Evolutionary conservation across 805 yeast species (phyloP).

Genomic region (Candida wancherniae): DNA sequence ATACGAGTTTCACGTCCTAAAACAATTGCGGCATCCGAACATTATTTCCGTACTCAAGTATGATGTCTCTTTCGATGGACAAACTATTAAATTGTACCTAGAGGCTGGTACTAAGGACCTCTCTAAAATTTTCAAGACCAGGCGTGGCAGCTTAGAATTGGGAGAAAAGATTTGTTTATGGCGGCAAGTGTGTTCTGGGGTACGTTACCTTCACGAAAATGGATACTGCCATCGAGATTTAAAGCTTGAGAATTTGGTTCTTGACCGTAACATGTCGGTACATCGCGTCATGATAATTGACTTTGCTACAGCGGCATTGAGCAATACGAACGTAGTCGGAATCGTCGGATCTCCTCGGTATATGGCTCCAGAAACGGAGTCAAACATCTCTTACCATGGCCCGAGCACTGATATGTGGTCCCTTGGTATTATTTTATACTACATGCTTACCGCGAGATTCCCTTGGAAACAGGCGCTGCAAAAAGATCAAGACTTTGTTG

Average conservation of each 20-base stretch:
- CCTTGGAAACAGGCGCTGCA: constrained; percentile 47
- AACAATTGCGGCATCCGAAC: constrained; percentile 25
- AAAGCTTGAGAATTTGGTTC: constrained; percentile 43
- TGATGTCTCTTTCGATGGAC: constrained; percentile 19
- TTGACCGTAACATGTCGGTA: constrained; percentile 22
- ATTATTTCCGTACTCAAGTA: constrained; percentile 32
- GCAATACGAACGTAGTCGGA: constrained; percentile 29
- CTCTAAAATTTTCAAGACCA: constrained; percentile 9
- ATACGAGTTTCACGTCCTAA: constrained; percentile 33
- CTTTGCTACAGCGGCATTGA: constrained; percentile 26
- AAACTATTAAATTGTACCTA: constrained; percentile 23
- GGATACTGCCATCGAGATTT: constrained; percentile 47
- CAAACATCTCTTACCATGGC: constrained; percentile 36
- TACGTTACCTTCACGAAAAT: constrained; percentile 34
- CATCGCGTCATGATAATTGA: constrained; percentile 45
- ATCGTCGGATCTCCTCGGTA: constrained; percentile 44
- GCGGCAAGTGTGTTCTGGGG: constrained; percentile 38
- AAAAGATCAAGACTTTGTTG: constrained; percentile 22
- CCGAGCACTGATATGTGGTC: constrained; percentile 47
- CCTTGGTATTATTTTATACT: constrained; percentile 40
- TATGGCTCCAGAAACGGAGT: constrained; percentile 46
- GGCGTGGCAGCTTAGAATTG: constrained; percentile 1
- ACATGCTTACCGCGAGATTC: constrained; percentile 24
- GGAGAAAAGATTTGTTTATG: constrained; percentile 28
- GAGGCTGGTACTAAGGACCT: constrained; percentile 30